Evolutionary conservation across 805 yeast species (phyloP), one percentile per base, ranked within the genome.

Genomic region (Spathaspora boniae): DNA sequence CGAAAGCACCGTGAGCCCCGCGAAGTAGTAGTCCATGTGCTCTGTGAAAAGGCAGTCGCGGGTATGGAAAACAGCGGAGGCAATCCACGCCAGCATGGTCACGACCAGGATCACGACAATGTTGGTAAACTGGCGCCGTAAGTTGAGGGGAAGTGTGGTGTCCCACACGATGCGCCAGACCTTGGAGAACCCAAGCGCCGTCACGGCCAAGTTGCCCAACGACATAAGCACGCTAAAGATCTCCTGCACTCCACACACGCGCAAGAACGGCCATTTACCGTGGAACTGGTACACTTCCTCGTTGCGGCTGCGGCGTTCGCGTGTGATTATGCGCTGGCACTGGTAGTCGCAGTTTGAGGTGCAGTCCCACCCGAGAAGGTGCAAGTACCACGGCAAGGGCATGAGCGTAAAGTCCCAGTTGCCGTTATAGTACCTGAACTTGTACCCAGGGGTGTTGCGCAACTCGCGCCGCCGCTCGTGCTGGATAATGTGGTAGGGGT

Each of bases 261-360:
- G 70, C 12, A 67, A 43, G 51, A 93, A 93, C 2, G 98, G 98
- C 98, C 98, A 93, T 62, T 93, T 93, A 0, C 98, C 98, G 58
- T 93, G 96, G 61, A 86, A 93, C 56, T 93, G 98, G 26, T 72
- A 71, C 0, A 86, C 63, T 37, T 78, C 80, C 40, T 72, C 68
- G n/a, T 70, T 67, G 2, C 59, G 44, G 0, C 38, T 45, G 11
- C 62, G 58, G 16, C 95, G 66, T 25, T 73, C 63, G 2, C 52
- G 50, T 0, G 96, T 88, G 29, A 91, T 65, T 6, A 76, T 54
- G 37, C 87, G 79, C 57, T 93, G 98, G 56, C 98, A 93, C 47
- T 80, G 83, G 58, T 93, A 93, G 60, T 93, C 98, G 60, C 98
- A 93, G 52, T 93, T 80, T 19, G 80, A 72, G 2, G 60, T 60